These are phyloP conservation scores for Citrullus colocynthis DNA, from an alignment of 306 rosid species.

Conservation along the genomic window DNA sequence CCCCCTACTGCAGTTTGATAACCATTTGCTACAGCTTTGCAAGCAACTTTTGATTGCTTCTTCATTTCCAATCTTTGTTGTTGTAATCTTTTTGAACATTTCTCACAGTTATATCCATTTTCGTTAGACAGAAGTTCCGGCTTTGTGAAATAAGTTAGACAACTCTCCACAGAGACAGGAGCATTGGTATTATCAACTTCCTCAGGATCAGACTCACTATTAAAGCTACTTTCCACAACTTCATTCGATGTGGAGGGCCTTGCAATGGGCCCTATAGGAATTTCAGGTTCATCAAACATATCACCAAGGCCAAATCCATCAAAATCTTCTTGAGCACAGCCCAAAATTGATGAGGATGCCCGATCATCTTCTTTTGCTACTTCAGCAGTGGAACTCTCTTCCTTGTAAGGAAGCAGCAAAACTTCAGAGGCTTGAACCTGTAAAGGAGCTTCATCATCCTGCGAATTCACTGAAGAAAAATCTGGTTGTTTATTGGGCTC, in stretches of 20 bases:
- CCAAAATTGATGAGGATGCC: constrained; percentile 43
- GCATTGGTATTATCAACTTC: constrained; percentile 88
- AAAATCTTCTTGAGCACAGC: constrained; percentile 51
- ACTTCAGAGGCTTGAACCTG: constrained; percentile 65
- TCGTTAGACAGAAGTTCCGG: constrained; percentile 84
- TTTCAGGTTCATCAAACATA: constrained; percentile 80
- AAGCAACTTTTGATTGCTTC: constrained; percentile 21
- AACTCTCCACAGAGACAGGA: constrained; percentile 84
- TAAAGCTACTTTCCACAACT: constrained; percentile 32
- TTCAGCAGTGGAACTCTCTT: constrained; percentile 32
- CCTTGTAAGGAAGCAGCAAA: constrained; percentile 67
- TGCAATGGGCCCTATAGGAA: constrained; percentile 46
- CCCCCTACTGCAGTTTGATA: constrained; percentile 19
- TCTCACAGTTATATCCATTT: constrained; percentile 95
- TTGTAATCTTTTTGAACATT: constrained; percentile 52
- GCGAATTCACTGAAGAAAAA: constrained; percentile 31
- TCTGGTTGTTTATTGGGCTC: constrained; percentile 21
- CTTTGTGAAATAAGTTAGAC: constrained; percentile 73
- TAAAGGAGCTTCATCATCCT: constrained; percentile 65
- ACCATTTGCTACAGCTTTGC: constrained; percentile 23
- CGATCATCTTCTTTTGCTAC: constrained; percentile 38
- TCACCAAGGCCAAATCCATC: constrained; percentile 77
- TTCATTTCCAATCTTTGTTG: constrained; percentile 27
- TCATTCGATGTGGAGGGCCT: constrained; percentile 45
- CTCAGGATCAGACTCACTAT: constrained; percentile 85